Conservation (phyloP, 2,329 filamentous ascomycete genomes). For the Calonectria pseudoreteaudii region DNA sequence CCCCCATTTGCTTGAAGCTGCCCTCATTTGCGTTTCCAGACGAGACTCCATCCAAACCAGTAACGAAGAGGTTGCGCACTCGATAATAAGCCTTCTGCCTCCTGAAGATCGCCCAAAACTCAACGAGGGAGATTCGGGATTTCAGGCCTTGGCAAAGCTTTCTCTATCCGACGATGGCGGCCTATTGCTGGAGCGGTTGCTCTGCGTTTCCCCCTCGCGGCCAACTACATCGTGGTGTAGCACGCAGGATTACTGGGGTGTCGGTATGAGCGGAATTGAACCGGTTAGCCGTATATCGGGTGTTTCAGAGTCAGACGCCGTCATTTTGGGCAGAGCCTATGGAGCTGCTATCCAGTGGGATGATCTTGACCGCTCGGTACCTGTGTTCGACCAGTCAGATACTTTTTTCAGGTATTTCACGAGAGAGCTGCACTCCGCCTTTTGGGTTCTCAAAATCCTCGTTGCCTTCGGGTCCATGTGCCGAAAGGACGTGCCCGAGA, state of each 20-base stretch:
- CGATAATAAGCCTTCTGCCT: constrained; percentile 56
- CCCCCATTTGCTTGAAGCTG: constrained; percentile 52
- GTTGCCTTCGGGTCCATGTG: background rate
- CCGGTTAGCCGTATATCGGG: constrained; percentile 55
- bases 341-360: constrained; percentile 58
- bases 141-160: constrained; percentile 60
- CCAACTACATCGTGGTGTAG: constrained; percentile 51
- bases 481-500: background rate
- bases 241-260: constrained; percentile 54
- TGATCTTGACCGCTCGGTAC: background rate
- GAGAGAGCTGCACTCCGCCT: background rate
- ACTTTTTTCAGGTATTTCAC: background rate
- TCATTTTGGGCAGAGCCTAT: constrained; percentile 49
- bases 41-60: constrained; percentile 51
- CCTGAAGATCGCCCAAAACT: constrained; percentile 53
- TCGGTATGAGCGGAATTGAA: constrained; percentile 58
- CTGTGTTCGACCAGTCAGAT: background rate
- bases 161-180: constrained; percentile 59
- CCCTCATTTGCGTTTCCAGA: constrained; percentile 49
- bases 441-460: background rate
- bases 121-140: constrained; percentile 52
- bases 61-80: constrained; percentile 56
- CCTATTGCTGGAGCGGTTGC: constrained; percentile 56
- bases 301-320: constrained; percentile 54
- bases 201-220: constrained; percentile 53